A percentile compares a stretch with the other conserved stretches of the same genome.
These are phyloP conservation scores for Sextonia rubra DNA, from an alignment of 164 flowering plant species.

Conservation along the genomic window DNA sequence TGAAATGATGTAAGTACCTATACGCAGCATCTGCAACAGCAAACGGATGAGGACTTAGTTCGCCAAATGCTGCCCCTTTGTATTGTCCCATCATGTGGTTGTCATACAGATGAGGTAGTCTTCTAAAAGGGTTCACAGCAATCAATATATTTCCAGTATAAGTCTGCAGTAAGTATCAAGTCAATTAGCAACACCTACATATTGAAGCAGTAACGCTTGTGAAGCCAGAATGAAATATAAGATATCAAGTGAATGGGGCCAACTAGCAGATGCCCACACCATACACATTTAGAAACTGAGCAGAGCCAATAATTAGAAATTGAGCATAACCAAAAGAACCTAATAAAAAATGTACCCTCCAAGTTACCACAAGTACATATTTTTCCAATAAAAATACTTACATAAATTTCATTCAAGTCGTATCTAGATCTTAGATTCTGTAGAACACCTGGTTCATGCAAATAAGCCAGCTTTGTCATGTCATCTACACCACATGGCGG, in stretches of 20 bases:
- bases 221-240: neutral
- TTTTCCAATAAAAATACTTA: slow-evolving; percentile 30
- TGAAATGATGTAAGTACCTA: slow-evolving; percentile 42
- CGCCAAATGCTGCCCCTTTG: slow-evolving; percentile 92
- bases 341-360: neutral
- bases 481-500: slow-evolving; percentile 97
- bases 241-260: neutral
- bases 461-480: slow-evolving; percentile 97
- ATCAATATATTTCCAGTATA: slow-evolving; percentile 95
- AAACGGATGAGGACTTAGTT: slow-evolving; percentile 98
- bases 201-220: neutral
- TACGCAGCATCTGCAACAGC: slow-evolving; percentile 99
- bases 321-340: neutral
- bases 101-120: slow-evolving; percentile 89
- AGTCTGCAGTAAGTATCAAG: slow-evolving; percentile 47
- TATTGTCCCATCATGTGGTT: slow-evolving; percentile 96
- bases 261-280: neutral
- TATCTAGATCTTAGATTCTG: slow-evolving; percentile 82
- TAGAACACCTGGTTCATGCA: slow-evolving; percentile 97
- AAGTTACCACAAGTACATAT: slow-evolving; percentile 5
- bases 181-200: slow-evolving; percentile 6
- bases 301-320: neutral
- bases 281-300: neutral
- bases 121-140: slow-evolving; percentile 94
- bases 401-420: slow-evolving; percentile 96